Conservation (phyloP, 73 alveolate genomes). For the Blepharisma stoltei region DNA sequence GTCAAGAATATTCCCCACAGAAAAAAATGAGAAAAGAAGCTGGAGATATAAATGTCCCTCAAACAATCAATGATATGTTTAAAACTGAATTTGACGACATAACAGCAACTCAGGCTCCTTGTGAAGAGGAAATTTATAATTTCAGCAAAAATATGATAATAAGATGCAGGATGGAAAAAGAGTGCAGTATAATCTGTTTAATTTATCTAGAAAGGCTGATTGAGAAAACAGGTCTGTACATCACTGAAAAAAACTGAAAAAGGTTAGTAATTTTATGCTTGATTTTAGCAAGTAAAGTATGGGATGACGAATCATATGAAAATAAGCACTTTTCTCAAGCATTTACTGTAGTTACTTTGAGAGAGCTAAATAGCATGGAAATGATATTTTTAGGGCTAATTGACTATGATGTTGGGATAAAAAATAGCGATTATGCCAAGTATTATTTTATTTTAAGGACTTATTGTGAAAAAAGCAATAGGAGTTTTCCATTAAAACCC, state of each 20-base stretch:
- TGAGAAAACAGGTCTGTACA: slow-evolving; percentile 74
- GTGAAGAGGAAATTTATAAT: slow-evolving; percentile 74
- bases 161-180: slow-evolving; percentile 92
- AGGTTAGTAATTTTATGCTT: slow-evolving; percentile 75
- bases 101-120: slow-evolving; percentile 38
- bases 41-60: background rate
- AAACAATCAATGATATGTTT: background rate
- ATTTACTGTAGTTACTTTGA: slow-evolving; percentile 79
- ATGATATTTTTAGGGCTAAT: slow-evolving; percentile 82
- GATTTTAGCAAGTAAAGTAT: slow-evolving; percentile 86
- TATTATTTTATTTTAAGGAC: slow-evolving; percentile 84
- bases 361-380: slow-evolving; percentile 88
- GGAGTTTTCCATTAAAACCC: slow-evolving; percentile 55
- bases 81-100: background rate
- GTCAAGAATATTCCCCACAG: background rate
- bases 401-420: slow-evolving; percentile 76
- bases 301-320: slow-evolving; percentile 98
- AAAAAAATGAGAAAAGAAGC: background rate
- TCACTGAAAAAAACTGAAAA: slow-evolving; percentile 94
- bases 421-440: slow-evolving; percentile 91
- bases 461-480: slow-evolving; percentile 61
- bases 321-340: slow-evolving; percentile 94
- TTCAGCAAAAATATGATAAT: slow-evolving; percentile 90
- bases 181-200: slow-evolving; percentile 82
- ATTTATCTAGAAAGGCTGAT: slow-evolving; percentile 90